phyloP scores from a whole-genome alignment of 495 filamentous ascomycete genomes.

The Jackrogersella multiformis region DNA sequence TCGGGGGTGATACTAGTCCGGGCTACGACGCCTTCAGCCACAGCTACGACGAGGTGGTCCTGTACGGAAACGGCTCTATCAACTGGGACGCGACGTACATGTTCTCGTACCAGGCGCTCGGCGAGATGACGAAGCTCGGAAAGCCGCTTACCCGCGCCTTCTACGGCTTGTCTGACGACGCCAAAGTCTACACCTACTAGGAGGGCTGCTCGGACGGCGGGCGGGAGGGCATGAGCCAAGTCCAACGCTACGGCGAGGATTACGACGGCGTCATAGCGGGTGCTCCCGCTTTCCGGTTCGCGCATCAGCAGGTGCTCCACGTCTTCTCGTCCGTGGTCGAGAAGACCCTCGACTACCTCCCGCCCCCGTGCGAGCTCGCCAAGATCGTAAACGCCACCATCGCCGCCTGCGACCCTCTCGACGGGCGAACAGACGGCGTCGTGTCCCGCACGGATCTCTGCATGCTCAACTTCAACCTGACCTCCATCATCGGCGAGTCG shows the following conservation, averaged over 20 bases:
- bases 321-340: constrained; percentile 55
- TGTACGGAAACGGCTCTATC: constrained; percentile 54
- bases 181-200: constrained; percentile 61
- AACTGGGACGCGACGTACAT: constrained; percentile 56
- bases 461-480: constrained; percentile 56
- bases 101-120: constrained; percentile 52
- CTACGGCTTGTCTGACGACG: constrained; percentile 42
- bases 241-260: constrained; percentile 60
- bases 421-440: constrained; percentile 62
- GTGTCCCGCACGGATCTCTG: constrained; percentile 63
- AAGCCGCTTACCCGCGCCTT: constrained; percentile 49
- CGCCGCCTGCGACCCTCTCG: constrained; percentile 60
- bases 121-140: constrained; percentile 44
- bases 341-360: constrained; percentile 58
- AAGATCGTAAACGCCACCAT: constrained; percentile 63
- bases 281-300: constrained; percentile 62
- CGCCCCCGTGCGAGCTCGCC: constrained; percentile 60
- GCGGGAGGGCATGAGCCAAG: constrained; percentile 59
- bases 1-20: constrained; percentile 54
- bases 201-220: constrained; percentile 65
- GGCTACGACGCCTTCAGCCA: constrained; percentile 57
- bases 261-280: constrained; percentile 61
- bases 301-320: constrained; percentile 60
- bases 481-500: constrained; percentile 53
- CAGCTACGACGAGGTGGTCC: constrained; percentile 46